Percentiles rank a stretch among this genome's conserved stretches.
Evolutionary conservation across 164 flowering plant species (phyloP).

Genomic region (Sextonia rubra): DNA sequence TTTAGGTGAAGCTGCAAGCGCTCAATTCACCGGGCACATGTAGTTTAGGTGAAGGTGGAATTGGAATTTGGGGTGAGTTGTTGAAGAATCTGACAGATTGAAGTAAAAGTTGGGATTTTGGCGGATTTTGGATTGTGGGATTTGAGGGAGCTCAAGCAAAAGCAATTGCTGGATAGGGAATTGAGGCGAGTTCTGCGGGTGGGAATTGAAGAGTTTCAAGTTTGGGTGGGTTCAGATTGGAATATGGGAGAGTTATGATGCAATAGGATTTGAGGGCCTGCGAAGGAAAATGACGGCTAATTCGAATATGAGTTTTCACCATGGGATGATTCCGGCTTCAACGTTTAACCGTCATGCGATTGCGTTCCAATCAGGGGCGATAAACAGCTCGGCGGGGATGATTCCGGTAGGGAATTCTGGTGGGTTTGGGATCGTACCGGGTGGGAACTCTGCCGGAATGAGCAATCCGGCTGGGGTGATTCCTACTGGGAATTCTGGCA

Average conservation of each 20-base stretch:
- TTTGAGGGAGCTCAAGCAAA: not conserved
- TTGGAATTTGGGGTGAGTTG: not conserved
- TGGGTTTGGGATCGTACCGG: slow-evolving; percentile 24
- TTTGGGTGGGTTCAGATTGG: not conserved
- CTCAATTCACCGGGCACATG: not conserved
- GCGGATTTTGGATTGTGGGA: not conserved
- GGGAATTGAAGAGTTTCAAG: not conserved
- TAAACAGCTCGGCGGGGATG: slow-evolving; percentile 30
- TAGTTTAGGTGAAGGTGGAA: not conserved
- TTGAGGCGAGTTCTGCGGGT: not conserved
- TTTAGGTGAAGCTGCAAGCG: no score
- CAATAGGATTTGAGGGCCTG: not conserved
- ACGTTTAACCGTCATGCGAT: slow-evolving; percentile 42
- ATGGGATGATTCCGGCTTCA: slow-evolving; percentile 31
- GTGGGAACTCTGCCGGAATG: slow-evolving; percentile 5
- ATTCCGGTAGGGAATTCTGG: slow-evolving; percentile 9
- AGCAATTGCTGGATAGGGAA: not conserved
- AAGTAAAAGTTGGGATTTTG: not conserved
- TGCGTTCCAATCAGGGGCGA: slow-evolving; percentile 48
- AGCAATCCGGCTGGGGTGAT: slow-evolving; percentile 23
- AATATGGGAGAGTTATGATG: not conserved
- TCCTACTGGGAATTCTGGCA: slow-evolving; percentile 31
- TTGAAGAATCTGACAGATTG: not conserved
- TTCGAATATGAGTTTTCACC: slow-evolving; percentile 52
- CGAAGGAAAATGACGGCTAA: slow-evolving; percentile 42